Evolutionary conservation across 345 rosid genomes (phyloP).

Genomic region (Pistacia vera): DNA sequence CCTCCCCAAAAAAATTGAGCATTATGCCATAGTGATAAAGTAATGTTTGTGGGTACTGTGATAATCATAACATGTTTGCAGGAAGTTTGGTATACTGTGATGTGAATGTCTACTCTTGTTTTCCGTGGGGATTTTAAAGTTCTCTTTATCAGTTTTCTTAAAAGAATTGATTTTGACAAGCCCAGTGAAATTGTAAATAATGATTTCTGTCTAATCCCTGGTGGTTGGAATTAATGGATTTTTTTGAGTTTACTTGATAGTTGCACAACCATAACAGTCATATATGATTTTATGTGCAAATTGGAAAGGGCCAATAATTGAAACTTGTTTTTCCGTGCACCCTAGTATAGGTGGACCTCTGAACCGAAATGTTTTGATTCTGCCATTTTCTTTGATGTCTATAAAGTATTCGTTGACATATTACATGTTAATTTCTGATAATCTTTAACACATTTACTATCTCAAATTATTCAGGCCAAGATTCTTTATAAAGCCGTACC

Average conservation of each 20-base stretch:
- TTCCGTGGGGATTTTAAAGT: neutral
- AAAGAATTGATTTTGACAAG: slow-evolving; percentile 6
- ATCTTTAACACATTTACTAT: slow-evolving; percentile 5
- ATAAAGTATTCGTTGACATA: neutral
- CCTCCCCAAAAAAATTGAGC: neutral
- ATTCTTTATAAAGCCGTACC: slow-evolving; percentile 88
- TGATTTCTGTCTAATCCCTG: neutral
- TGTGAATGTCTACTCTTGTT: neutral
- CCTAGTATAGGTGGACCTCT: neutral
- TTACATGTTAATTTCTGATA: slow-evolving; percentile 1
- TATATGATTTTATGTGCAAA: neutral
- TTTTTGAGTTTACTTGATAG: neutral
- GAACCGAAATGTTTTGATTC: neutral
- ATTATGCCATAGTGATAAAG: neutral
- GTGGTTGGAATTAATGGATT: neutral
- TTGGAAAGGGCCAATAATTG: neutral
- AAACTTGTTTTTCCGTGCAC: neutral
- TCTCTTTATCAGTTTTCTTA: neutral
- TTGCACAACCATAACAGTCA: neutral
- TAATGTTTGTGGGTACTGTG: neutral
- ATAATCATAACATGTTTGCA: neutral
- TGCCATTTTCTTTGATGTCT: neutral
- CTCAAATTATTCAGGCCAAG: slow-evolving; percentile 68
- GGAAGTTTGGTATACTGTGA: neutral
- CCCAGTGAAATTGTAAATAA: neutral